phyloP scores from a whole-genome alignment of 2,329 filamentous ascomycete species.

The Onygenales sp. region DNA sequence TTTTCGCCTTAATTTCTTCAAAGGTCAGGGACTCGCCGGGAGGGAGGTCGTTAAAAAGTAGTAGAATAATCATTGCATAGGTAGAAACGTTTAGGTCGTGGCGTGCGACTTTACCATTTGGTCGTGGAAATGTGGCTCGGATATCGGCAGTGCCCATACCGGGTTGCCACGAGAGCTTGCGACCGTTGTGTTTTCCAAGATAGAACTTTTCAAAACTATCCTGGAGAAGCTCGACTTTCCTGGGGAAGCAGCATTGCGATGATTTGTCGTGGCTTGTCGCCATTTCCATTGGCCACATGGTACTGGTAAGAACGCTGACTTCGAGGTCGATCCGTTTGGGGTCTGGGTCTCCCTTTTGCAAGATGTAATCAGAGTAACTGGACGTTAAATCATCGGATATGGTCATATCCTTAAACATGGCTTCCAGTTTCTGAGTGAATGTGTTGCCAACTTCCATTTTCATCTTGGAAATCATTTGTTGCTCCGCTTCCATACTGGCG shows the following conservation, averaged over 20 bases:
- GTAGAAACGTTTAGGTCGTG: constrained; percentile 92
- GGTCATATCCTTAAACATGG: constrained; percentile 96
- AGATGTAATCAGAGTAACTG: constrained; percentile 64
- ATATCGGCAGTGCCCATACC: constrained; percentile 79
- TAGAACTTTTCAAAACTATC: constrained; percentile 86
- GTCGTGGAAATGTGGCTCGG: constrained; percentile 66
- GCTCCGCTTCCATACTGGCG: constrained; percentile 83
- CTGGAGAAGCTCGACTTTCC: constrained; percentile 64
- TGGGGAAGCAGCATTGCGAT: constrained; percentile 59
- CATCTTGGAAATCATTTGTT: constrained; percentile 93
- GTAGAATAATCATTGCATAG: constrained; percentile 79
- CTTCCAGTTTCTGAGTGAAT: constrained; percentile 86
- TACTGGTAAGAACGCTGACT: constrained; percentile 81
- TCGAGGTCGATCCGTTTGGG: constrained; percentile 64
- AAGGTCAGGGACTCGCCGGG: constrained; percentile 44
- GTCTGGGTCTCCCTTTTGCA: constrained; percentile 46
- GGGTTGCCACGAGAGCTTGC: constrained; percentile 74
- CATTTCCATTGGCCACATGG: constrained; percentile 88
- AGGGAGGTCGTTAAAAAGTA: constrained; percentile 76
- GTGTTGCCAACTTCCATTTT: constrained; percentile 92
- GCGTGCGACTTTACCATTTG: constrained; percentile 59
- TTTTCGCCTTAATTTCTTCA: constrained; percentile 74
- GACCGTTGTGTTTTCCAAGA: constrained; percentile 73
- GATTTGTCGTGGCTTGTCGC: constrained; percentile 52
- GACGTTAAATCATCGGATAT: constrained; percentile 74